Base-by-base conservation (phyloP, 768 basidiomycete species). In the Asterophora lycoperdoides region DNA sequence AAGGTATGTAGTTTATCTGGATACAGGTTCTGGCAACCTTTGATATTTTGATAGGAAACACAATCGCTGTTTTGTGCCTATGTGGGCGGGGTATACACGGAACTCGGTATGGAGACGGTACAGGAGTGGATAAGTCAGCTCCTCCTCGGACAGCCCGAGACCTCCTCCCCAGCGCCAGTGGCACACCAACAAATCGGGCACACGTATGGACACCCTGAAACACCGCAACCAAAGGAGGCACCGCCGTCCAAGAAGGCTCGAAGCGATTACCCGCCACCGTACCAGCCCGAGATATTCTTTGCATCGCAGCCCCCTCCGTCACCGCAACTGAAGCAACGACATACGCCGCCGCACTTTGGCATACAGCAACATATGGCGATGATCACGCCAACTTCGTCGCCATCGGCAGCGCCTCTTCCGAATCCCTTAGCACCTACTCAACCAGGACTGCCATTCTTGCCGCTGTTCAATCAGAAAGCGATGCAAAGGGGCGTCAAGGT, bases 381-480 rank as follows among this genome's bases (percentile, higher is more conserved):
- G 23, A 6, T 23, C 3, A 3, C 23, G 6, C 23, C 23, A 23
- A 3, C 23, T 23, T 6, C 23, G 6, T 6, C 23, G 23, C 23
- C 23, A 23, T n/a, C n/a, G 23, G 23, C 23, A n/a, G n/a, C n/a
- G 37, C 10, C 59, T 20, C 57, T 68, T 32, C 61, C 72, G 10
- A 87, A 86, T 62, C 81, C 84, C 26, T 60, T 83, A 43, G 71
- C 81, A 20, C 81, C 83, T 13, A 83, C 81, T n/a, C 79, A 79
- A 58, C 82, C 81, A 2, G 68, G 72, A 44, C 62, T 79, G 14
- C 79, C 86, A 11, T 86, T 84, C 63, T 66, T 89, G 33, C 81
- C 86, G 0, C 59, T 84, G 26, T 89, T 89, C 65, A 89, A 89
- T 62, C 83, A 89, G 66, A 80, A 78, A 2, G 84, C 84, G 37